Percentiles rank a stretch among this genome's conserved stretches.
These are phyloP conservation scores for Mycena latifolia DNA, from an alignment of 768 basidiomycete genomes.

Conservation along the genomic window DNA sequence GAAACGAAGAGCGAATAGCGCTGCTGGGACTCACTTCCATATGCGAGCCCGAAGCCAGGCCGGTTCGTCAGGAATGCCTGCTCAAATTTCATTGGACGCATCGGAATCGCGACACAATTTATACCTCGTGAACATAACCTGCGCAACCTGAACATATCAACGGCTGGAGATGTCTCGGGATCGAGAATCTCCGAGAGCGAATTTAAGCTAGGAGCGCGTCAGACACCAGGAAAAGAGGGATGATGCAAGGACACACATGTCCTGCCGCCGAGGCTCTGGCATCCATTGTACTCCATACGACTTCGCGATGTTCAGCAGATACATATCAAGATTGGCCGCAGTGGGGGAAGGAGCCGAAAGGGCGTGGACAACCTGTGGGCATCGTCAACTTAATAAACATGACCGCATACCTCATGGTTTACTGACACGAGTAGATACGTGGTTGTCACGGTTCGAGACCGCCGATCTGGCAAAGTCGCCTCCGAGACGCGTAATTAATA, in stretches of 20 bases:
- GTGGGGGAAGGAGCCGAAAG: slow-evolving; percentile 67
- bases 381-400: slow-evolving; percentile 4
- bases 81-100: slow-evolving; percentile 9
- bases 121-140: slow-evolving; percentile 72
- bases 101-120: slow-evolving; percentile 29
- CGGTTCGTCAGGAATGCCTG: slow-evolving; percentile 82
- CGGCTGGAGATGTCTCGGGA: slow-evolving; percentile 56
- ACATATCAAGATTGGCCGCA: slow-evolving; percentile 66
- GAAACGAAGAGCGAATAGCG: neutral
- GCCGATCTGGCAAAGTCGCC: slow-evolving; percentile 69
- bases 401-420: slow-evolving; percentile 9
- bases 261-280: slow-evolving; percentile 70
- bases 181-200: slow-evolving; percentile 73
- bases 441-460: slow-evolving; percentile 59
- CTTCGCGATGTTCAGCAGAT: slow-evolving; percentile 65
- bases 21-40: slow-evolving; percentile 71
- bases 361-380: slow-evolving; percentile 61
- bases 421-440: slow-evolving; percentile 66
- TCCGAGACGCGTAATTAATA: slow-evolving; percentile 69
- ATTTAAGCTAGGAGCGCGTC: slow-evolving; percentile 55
- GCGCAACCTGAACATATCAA: slow-evolving; percentile 70
- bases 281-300: slow-evolving; percentile 69
- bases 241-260: slow-evolving; percentile 61
- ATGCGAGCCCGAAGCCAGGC: slow-evolving; percentile 81
- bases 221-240: neutral